Conservation (phyloP, 345 rosid species). For the Streptanthus diversifolius region DNA sequence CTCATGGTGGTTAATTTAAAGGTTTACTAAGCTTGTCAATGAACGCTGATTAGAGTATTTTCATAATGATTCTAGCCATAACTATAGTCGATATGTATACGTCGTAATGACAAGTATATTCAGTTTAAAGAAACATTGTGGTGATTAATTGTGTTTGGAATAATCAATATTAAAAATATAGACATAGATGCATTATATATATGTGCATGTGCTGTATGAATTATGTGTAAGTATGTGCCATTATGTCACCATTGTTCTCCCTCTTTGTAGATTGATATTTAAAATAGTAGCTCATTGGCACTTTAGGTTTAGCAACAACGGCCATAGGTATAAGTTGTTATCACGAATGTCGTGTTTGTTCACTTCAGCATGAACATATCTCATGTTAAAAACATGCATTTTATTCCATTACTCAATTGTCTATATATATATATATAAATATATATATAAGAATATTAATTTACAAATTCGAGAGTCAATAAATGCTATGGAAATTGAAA, state of each 20-base stretch:
- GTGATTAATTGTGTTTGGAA: not conserved
- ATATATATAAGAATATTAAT: not conserved
- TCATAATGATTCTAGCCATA: not conserved
- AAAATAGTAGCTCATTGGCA: not conserved
- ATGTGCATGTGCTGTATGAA: not conserved
- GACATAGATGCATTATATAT: not conserved
- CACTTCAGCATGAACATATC: conserved; percentile 15
- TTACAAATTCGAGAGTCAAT: not conserved
- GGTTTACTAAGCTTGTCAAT: not conserved
- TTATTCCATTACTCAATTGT: not conserved
- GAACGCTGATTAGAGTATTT: not conserved
- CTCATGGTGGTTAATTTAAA: not conserved
- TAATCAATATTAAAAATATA: not conserved
- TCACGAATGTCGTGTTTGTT: conserved; percentile 18
- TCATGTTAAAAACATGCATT: conserved; percentile 21
- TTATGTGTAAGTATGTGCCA: not conserved
- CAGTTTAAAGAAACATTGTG: not conserved
- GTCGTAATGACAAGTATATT: not conserved
- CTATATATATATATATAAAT: no score
- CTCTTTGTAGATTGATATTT: not conserved
- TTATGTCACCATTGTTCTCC: conserved; percentile 4
- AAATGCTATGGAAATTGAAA: not conserved
- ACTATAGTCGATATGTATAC: not conserved
- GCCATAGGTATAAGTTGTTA: conserved; percentile 16
- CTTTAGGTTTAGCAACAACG: conserved; percentile 4